Evolutionary conservation across 805 yeast species (phyloP).

Genomic region (Yarrowia sp.): DNA sequence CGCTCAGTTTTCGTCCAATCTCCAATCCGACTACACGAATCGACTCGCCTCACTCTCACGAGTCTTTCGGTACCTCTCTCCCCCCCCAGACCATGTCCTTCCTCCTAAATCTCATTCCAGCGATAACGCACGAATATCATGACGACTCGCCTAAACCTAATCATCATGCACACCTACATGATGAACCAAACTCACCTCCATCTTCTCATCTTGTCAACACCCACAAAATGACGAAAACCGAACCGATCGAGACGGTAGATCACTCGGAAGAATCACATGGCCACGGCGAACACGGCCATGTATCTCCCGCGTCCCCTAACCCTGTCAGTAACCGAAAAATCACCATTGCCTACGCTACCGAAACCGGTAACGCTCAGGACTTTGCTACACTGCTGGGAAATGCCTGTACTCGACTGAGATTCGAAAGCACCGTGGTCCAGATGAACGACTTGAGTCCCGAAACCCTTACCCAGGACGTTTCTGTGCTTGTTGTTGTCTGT

Average conservation of each 20-base stretch:
- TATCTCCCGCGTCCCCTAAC: background rate
- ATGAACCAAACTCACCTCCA: background rate
- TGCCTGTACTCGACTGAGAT: constrained; percentile 52
- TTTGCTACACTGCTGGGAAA: constrained; percentile 64
- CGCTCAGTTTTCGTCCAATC: background rate
- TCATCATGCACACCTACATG: background rate
- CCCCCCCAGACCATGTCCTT: background rate
- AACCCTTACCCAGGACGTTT: constrained; percentile 36
- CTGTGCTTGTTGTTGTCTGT: constrained; percentile 51
- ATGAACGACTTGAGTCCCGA: constrained; percentile 44
- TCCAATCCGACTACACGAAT: background rate
- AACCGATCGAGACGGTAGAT: background rate
- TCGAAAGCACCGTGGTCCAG: constrained; percentile 46
- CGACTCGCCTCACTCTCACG: background rate
- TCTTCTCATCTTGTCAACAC: background rate
- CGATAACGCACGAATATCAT: background rate
- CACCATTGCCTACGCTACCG: constrained; percentile 76
- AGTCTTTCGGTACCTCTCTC: background rate
- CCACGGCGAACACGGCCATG: background rate
- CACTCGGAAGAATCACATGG: background rate
- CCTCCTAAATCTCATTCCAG: background rate
- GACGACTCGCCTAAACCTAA: background rate
- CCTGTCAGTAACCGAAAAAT: background rate
- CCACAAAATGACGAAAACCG: background rate
- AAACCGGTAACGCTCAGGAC: constrained; percentile 88